Conservation (phyloP, 345 rosid genomes). For the Acer yangbiense region DNA sequence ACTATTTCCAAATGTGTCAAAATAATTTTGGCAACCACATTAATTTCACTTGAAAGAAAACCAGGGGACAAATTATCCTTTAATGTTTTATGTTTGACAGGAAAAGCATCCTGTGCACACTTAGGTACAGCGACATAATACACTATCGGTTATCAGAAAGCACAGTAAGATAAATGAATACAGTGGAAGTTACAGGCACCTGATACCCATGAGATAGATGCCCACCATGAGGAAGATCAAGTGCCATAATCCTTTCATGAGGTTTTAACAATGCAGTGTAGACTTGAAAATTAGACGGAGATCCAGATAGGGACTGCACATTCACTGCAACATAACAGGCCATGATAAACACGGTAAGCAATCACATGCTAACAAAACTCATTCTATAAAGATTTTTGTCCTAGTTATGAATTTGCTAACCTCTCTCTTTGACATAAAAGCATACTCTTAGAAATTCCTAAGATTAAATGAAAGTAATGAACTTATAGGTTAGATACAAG, state of each 20-base stretch:
- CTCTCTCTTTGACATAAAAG: slow-evolving; percentile 2
- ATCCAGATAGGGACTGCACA: slow-evolving; percentile 95
- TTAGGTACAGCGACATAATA: not conserved
- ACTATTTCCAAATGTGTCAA: not conserved
- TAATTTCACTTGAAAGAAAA: not conserved
- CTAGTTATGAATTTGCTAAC: not conserved
- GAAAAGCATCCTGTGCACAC: not conserved
- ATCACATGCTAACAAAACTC: slow-evolving; percentile 14
- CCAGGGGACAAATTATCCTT: not conserved
- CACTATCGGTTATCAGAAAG: not conserved
- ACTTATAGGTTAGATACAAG: not conserved
- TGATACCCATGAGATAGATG: slow-evolving; percentile 99
- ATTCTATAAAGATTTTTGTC: slow-evolving; percentile 5
- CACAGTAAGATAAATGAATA: not conserved
- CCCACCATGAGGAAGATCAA: slow-evolving; percentile 99
- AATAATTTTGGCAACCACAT: not conserved
- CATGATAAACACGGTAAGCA: slow-evolving; percentile 12
- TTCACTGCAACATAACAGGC: slow-evolving; percentile 61
- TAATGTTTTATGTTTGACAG: not conserved
- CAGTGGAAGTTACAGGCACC: slow-evolving; percentile 45
- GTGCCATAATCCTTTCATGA: slow-evolving; percentile 99
- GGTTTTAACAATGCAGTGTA: slow-evolving; percentile 92
- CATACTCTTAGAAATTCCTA: slow-evolving; percentile 3
- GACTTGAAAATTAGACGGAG: slow-evolving; percentile 96
- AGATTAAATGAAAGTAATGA: not conserved